phyloP scores from a whole-genome alignment of 2,329 filamentous ascomycete species.

The Neoscytalidium dimidiatum region DNA sequence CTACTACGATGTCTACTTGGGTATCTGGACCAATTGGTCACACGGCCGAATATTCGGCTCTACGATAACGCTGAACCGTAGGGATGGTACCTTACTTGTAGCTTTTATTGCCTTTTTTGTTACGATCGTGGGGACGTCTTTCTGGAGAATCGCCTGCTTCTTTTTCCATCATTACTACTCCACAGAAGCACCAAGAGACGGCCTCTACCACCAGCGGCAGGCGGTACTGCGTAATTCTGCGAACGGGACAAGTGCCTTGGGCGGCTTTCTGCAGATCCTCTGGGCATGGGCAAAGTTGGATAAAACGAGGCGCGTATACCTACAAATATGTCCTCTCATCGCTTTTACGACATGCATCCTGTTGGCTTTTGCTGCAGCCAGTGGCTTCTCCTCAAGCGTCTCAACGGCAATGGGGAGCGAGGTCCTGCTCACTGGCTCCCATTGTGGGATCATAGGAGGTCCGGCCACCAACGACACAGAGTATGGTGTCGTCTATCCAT shows the following conservation, averaged over 20 bases:
- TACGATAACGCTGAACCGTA: slow-evolving; percentile 34
- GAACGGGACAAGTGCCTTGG: background rate
- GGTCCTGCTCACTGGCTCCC: slow-evolving; percentile 1
- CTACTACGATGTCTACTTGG: slow-evolving; percentile 25
- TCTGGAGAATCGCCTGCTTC: slow-evolving; percentile 29
- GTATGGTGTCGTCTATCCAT: too few species aligned
- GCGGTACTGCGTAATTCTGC: slow-evolving; percentile 18
- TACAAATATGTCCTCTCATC: background rate
- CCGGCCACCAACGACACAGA: too few species aligned
- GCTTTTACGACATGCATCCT: background rate
- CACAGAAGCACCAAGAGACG: slow-evolving; percentile 22
- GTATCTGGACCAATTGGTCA: slow-evolving; percentile 37
- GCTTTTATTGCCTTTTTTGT: slow-evolving; percentile 39
- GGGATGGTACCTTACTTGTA: slow-evolving; percentile 34
- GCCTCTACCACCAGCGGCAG: slow-evolving; percentile 27
- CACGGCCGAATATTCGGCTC: slow-evolving; percentile 32
- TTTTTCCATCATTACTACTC: slow-evolving; percentile 25
- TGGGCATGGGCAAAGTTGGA: background rate
- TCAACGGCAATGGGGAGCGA: background rate
- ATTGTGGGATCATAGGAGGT: too few species aligned
- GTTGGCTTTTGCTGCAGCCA: slow-evolving; percentile 5
- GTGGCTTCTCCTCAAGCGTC: slow-evolving; percentile 19
- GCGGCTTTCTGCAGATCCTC: background rate
- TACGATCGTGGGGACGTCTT: slow-evolving; percentile 23
- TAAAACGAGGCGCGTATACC: background rate